These are phyloP conservation scores for Castanea crenata DNA, from an alignment of 306 rosid genomes.

Conservation along the genomic window DNA sequence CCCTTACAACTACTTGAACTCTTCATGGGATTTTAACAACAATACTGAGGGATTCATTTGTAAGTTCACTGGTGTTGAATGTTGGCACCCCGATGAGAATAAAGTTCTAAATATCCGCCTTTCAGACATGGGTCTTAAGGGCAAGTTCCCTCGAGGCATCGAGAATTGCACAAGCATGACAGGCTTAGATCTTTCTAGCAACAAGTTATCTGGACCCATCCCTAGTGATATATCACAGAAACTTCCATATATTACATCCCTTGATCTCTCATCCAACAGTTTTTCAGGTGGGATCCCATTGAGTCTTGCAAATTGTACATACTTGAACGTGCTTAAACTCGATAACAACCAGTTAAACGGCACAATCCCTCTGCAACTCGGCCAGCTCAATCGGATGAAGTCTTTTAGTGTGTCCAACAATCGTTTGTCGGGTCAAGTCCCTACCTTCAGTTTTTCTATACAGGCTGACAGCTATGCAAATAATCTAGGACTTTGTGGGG, in stretches of 20 bases:
- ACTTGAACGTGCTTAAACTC: conserved; percentile 60
- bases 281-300: conserved; percentile 60
- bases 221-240: conserved; percentile 37
- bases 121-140: conserved; percentile 73
- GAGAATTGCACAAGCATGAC: conserved; percentile 67
- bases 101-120: conserved; percentile 60
- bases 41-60: conserved; percentile 63
- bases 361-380: conserved; percentile 50
- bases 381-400: conserved; percentile 44
- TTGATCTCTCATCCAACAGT: conserved; percentile 76
- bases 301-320: conserved; percentile 43
- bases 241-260: conserved; percentile 15
- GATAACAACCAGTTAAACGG: conserved; percentile 62
- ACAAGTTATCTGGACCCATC: conserved; percentile 55
- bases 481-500: conserved; percentile 69
- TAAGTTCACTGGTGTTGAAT: conserved; percentile 65
- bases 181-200: conserved; percentile 72
- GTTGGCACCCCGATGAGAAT: conserved; percentile 94
- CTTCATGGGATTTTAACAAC: conserved; percentile 71
- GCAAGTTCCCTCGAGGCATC: conserved; percentile 55
- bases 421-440: conserved; percentile 64
- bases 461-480: conserved; percentile 35
- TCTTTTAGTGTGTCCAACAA: conserved; percentile 52
- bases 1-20: conserved; percentile 40
- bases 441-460: background rate